phyloP scores from a whole-genome alignment of 148 eudicot species.

The Persicaria tinctoria region DNA sequence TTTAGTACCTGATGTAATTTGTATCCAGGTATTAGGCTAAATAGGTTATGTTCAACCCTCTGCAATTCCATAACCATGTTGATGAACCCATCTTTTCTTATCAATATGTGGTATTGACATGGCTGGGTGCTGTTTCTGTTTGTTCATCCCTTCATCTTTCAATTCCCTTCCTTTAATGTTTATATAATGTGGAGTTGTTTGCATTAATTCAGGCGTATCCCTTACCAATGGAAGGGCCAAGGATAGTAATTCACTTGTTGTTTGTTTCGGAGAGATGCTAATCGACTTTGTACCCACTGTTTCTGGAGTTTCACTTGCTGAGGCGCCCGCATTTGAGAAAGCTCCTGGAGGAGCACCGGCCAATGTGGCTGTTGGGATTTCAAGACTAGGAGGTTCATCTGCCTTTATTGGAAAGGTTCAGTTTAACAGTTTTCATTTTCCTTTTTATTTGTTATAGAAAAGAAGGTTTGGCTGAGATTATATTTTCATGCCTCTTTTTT shows the following conservation, averaged over 20 bases:
- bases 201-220: constrained; percentile 18
- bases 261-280: constrained; percentile 91
- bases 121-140: background rate
- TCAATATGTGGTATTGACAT: background rate
- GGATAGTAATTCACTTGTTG: constrained; percentile 40
- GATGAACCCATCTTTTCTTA: background rate
- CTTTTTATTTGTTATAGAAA: background rate
- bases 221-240: constrained; percentile 31
- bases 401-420: constrained; percentile 86
- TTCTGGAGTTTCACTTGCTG: constrained; percentile 73
- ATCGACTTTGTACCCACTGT: constrained; percentile 87
- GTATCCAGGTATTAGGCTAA: background rate
- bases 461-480: background rate
- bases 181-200: background rate
- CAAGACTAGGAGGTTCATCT: constrained; percentile 81
- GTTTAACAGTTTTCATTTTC: background rate
- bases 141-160: too few relatives aligned
- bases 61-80: background rate
- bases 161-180: background rate
- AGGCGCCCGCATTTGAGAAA: constrained; percentile 80
- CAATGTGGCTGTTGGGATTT: constrained; percentile 84
- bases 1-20: background rate
- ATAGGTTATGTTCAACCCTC: background rate
- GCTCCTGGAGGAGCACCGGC: constrained; percentile 99
- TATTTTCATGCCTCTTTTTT: background rate